Evolutionary conservation across 805 yeast genomes (phyloP), one percentile per base, ranked within the genome.

Genomic region (Danielia oregonensis): DNA sequence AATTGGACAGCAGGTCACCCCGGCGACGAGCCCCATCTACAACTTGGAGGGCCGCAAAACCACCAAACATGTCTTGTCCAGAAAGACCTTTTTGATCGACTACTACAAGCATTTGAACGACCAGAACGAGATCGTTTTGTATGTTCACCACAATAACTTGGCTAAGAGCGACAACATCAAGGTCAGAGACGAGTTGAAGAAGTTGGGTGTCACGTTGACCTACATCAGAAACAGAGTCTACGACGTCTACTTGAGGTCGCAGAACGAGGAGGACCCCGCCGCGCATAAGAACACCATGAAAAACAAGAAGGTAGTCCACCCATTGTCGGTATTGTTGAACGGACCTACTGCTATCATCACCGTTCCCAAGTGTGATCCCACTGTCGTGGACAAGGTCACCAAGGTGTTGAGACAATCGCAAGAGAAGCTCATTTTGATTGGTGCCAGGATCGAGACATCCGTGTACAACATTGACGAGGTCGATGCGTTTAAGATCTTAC

Each of bases 311-410:
- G 62, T 63, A 6, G 54, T 57, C 17, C 95, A 86, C 57, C 95
- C 95, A 11, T 61, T 91, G 46, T 56, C 73, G 17, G 78, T 80
- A 7, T 66, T 88, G 35, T 71, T 93, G 39, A 65, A 65, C 40
- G 97, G 97, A 6, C 96, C 97, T 16, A 82, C 95, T 2, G 94
- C 94, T 1, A 70, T 85, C 7, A 76, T 91, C 37, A 58, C 83
- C 14, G 72, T 87, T 40, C 76, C 76, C 28, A 76, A 72, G 40
- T 67, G 83, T 23, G 82, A 87, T 44, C 96, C 97, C n/a, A 49
- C 62, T 11, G 63, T 66, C 14, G 85, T 89, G 8, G 74, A 75
- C 18, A 66, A 69, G 35, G 76, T 86, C 4, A 60, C 86, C 48
- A 81, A 76, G 50, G 55, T 78, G 18, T 54, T 88, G 31, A 80